Evolutionary conservation across 768 basidiomycete genomes (phyloP), one percentile per base, ranked within the genome.

Genomic region (Saitozyma podzolica): DNA sequence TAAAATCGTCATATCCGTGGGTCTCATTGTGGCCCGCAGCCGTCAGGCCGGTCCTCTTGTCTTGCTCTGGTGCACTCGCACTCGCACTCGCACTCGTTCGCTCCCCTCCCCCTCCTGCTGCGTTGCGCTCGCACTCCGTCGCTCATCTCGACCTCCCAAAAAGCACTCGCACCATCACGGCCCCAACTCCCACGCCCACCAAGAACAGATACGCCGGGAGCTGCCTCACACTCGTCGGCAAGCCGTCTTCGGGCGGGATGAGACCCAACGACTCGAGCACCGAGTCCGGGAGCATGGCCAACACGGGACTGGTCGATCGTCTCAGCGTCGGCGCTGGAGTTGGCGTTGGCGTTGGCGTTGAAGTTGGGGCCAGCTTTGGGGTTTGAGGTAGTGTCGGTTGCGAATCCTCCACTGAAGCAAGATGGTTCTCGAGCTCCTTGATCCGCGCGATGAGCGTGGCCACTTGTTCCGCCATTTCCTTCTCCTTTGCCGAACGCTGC

Each of bases 101-200:
- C n/a, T n/a, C n/a, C n/a, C n/a, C n/a, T n/a, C n/a, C n/a, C 5
- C 29, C 29, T 29, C 29, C 29, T 29, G 29, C 29, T 5, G 29
- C 29, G 2, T 29, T 5, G 29, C 6, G 2, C 45, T 47, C 45
- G 45, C 45, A 17, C 2, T 6, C 13, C 13, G 13, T 13, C 6
- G 45, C 1, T 17, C n/a, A 47, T 11, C 6, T 11, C 45, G 45
- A 11, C 54, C 70, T 62, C 29, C 67, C 59, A 42, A 76, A 66
- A 16, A 76, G 48, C 0, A 72, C 72, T 20, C 67, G 58, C 40
- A 72, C 66, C 59, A 76, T 64, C 0, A 73, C 70, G 7, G 72
- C 74, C 1, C 74, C 74, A 5, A 76, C 72, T 11, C 74, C 74
- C n/a, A 76, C 62, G 0, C 74, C 74, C n/a, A 73, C 70, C 37